phyloP scores from a whole-genome alignment of 2,329 filamentous ascomycete genomes.

The Neonectria sp. region DNA sequence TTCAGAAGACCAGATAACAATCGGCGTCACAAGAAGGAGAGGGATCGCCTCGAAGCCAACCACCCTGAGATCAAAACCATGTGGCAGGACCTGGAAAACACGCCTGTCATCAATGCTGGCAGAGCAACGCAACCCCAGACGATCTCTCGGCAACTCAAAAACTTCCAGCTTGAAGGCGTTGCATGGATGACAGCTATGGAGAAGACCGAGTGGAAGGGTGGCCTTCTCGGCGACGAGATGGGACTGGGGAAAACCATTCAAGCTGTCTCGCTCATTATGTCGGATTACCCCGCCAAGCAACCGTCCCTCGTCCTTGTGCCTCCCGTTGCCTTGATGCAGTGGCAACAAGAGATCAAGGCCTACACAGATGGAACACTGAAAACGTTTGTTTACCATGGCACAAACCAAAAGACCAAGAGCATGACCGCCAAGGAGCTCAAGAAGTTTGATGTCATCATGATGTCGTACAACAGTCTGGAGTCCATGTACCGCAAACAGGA shows the following conservation, averaged over 20 bases:
- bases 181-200: conserved; percentile 97
- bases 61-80: conserved; percentile 88
- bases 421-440: conserved; percentile 82
- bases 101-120: conserved; percentile 74
- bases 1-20: conserved; percentile 48
- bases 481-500: conserved; percentile 93
- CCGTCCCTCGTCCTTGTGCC: conserved; percentile 92
- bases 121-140: conserved; percentile 69
- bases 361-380: conserved; percentile 92
- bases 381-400: conserved; percentile 91
- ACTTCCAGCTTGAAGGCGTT: conserved; percentile 93
- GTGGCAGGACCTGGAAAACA: conserved; percentile 83
- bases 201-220: conserved; percentile 86
- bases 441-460: conserved; percentile 94
- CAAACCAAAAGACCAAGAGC: conserved; percentile 85
- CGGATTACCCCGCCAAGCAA: conserved; percentile 87
- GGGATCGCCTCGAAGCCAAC: conserved; percentile 77
- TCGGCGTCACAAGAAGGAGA: conserved; percentile 60
- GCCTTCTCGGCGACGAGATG: conserved; percentile 97
- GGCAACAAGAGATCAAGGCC: conserved; percentile 84
- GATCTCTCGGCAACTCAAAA: conserved; percentile 89
- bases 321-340: conserved; percentile 95
- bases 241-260: conserved; percentile 99
- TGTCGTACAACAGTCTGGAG: conserved; percentile 94
- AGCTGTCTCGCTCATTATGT: conserved; percentile 98